Percentiles rank a stretch among this genome's conserved stretches.
Evolutionary conservation across 371 early-diverging fungal species (phyloP).

Genomic region (Actinomortierella ambigua): DNA sequence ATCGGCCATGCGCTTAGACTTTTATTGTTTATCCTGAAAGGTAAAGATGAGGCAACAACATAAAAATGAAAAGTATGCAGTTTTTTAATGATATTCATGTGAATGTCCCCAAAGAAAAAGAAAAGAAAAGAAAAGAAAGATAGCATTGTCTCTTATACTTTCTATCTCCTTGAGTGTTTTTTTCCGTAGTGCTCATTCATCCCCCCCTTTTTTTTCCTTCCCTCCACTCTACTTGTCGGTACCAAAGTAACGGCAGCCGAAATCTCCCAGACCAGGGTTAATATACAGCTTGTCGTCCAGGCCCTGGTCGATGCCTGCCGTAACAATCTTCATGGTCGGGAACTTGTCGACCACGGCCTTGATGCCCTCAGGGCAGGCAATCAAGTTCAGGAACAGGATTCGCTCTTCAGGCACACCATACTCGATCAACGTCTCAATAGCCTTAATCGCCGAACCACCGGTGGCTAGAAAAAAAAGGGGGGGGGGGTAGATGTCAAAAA

Average conservation of each 20-base stretch:
- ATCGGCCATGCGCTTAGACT: too few species aligned
- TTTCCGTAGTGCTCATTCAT: too few species aligned
- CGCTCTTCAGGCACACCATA: conserved; percentile 86
- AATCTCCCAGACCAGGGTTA: conserved; percentile 94
- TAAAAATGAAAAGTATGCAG: too few species aligned
- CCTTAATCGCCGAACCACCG: conserved; percentile 92
- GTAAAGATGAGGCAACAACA: too few species aligned
- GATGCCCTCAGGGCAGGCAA: conserved; percentile 86
- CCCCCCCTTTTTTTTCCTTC: not conserved
- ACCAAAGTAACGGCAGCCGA: conserved; percentile 76
- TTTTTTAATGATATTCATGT: too few species aligned
- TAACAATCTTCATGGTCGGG: conserved; percentile 85
- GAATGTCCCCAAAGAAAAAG: too few species aligned
- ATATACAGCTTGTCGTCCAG: conserved; percentile 86
- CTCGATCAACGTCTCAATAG: conserved; percentile 84
- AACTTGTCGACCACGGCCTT: conserved; percentile 70
- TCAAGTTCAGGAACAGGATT: conserved; percentile 85
- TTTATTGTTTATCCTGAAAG: too few species aligned
- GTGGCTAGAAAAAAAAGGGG: conserved; percentile 66
- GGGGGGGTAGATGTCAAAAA: not conserved
- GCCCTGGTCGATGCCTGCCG: conserved; percentile 84
- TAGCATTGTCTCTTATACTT: not conserved
- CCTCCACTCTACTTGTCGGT: conserved; percentile 48
- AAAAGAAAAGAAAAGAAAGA: not conserved
- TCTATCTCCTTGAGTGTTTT: too few species aligned